Conservation (phyloP, 2,329 filamentous ascomycete genomes). For the Plenodomus biglobosus region DNA sequence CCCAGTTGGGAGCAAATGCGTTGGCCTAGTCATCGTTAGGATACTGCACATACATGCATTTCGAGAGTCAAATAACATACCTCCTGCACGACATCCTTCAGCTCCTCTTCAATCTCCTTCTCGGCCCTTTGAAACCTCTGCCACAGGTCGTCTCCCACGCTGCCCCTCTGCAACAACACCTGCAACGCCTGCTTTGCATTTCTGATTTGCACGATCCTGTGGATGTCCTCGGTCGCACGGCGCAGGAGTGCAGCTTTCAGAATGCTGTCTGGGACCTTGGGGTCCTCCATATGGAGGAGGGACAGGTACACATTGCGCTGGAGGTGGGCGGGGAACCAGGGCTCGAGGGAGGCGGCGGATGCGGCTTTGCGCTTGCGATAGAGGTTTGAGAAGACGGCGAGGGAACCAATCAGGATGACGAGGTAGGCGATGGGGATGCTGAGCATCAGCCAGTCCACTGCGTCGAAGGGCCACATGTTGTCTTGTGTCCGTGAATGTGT, state of each 20-base stretch:
- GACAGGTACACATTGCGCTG: slow-evolving; percentile 95
- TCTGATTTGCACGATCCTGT: slow-evolving; percentile 84
- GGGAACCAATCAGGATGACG: slow-evolving; percentile 78
- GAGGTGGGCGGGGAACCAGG: slow-evolving; percentile 90
- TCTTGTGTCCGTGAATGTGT: slow-evolving; percentile 4
- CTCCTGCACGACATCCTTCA: slow-evolving; percentile 91
- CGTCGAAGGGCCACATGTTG: slow-evolving; percentile 45
- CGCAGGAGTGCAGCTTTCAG: slow-evolving; percentile 85
- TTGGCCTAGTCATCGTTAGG: slow-evolving; percentile 67
- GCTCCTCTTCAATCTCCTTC: slow-evolving; percentile 96
- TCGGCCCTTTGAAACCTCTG: slow-evolving; percentile 88
- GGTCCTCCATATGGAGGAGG: slow-evolving; percentile 77
- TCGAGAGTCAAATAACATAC: slow-evolving; percentile 53
- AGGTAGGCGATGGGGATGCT: slow-evolving; percentile 88
- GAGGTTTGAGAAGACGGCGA: slow-evolving; percentile 88
- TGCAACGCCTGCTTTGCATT: slow-evolving; percentile 85
- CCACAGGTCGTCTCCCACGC: slow-evolving; percentile 94
- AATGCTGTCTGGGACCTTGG: slow-evolving; percentile 76
- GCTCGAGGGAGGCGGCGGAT: slow-evolving; percentile 80
- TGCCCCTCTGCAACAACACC: slow-evolving; percentile 80
- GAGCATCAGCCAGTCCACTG: slow-evolving; percentile 80
- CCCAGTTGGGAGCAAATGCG: slow-evolving; percentile 84
- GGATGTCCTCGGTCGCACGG: slow-evolving; percentile 89
- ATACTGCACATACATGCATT: background rate
- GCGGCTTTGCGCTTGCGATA: slow-evolving; percentile 87